Conservation (phyloP, 1,139 yeast species). For the Williopsis jadinii region DNA sequence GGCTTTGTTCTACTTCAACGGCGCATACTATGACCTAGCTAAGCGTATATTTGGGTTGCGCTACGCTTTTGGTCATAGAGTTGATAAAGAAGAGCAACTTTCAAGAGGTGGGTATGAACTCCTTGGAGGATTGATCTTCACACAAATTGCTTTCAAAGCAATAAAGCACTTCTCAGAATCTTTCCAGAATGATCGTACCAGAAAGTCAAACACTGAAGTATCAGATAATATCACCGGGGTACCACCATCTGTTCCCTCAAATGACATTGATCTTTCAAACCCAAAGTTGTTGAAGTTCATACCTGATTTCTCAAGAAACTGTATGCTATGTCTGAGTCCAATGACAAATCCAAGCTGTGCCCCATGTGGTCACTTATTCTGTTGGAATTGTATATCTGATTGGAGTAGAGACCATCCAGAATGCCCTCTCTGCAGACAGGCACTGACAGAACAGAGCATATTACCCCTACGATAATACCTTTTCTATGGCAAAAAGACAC, state of each 20-base stretch:
- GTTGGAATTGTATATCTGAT: constrained; percentile 87
- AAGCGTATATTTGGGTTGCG: constrained; percentile 75
- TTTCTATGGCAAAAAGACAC: not conserved
- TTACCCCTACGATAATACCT: constrained; percentile 48
- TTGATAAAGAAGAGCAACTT: constrained; percentile 35
- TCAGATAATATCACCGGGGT: constrained; percentile 8
- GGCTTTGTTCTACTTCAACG: constrained; percentile 75
- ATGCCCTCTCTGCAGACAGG: constrained; percentile 87
- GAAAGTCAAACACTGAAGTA: constrained; percentile 7
- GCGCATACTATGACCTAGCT: constrained; percentile 70
- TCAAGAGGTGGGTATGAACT: constrained; percentile 63
- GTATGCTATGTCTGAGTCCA: constrained; percentile 75
- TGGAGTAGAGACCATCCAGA: constrained; percentile 88
- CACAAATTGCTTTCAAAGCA: constrained; percentile 49
- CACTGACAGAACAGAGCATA: constrained; percentile 65
- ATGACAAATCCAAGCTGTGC: constrained; percentile 85
- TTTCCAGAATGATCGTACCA: constrained; percentile 1
- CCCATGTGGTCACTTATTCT: constrained; percentile 86
- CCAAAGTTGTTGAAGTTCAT: constrained; percentile 55
- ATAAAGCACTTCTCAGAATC: constrained; percentile 8
- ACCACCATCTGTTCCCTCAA: constrained; percentile 5
- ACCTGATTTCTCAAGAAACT: constrained; percentile 61
- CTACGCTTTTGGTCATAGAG: constrained; percentile 65
- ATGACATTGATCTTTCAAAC: constrained; percentile 48
- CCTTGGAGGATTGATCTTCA: constrained; percentile 61